Evolutionary conservation across 169 alveolate genomes (phyloP), one percentile per base, ranked within the genome.

Genomic region (Cyclospora cayetanensis): DNA sequence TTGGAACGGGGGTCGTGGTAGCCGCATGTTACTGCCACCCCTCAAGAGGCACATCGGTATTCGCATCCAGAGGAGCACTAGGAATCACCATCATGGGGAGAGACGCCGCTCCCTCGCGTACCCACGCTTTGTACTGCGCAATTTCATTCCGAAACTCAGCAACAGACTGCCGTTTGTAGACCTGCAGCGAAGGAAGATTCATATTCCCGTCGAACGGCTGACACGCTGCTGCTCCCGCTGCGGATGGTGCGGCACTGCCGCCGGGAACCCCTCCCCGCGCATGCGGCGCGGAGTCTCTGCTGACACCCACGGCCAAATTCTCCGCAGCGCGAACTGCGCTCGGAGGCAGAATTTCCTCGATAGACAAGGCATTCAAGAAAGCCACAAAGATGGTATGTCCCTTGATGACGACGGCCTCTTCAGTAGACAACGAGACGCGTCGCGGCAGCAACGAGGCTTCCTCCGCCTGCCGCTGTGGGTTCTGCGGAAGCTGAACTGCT

Each of bases 31-130:
- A 66, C 72, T 60, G 79, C 93, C 93, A 91, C 63, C 65, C 46
- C 52, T 93, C 95, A 0, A 93, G 83, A 53, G 95, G 95, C 34
- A 93, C 95, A n/a, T 93, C 95, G 35, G 82, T 87, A 65, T 88
- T 88, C 2, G 77, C 46, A 63, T 93, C 95, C n/a, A 93, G 92
- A 25, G 95, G 95, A 25, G 95, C 52, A 34, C 93, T 77, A 53
- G 95, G 95, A 41, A 93, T 93, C 37, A 87, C 65, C 92, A 93
- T 82, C 66, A 89, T 41, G 20, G 95, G 95, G 9, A 93, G 90
- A 34, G 79, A 65, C 74, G 46, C 15, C 1, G 91, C 94, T n/a
- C 93, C 93, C 20, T 60, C 84, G 34, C 63, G 43, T 0, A 92
- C 94, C 94, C 94, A 92, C 0, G 52, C 91, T 39, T 76, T 50